phyloP scores from a whole-genome alignment of 129 eudicot species.

The Chrysanthemum lavandulifolium region DNA sequence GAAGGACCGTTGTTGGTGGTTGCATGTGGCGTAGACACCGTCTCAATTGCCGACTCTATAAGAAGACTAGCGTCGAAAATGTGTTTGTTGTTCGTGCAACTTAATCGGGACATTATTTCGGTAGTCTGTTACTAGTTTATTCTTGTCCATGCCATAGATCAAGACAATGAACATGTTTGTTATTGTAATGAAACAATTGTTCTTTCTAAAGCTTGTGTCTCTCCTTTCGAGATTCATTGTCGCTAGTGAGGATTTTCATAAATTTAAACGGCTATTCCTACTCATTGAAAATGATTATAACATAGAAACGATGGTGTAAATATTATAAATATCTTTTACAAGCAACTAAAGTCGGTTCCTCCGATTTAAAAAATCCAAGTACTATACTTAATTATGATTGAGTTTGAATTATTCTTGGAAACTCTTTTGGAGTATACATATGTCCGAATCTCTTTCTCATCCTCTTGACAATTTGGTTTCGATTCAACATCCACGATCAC shows the following conservation, averaged over 20 bases:
- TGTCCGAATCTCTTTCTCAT: not conserved
- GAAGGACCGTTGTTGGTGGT: constrained; percentile 91
- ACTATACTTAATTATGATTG: constrained; percentile 4
- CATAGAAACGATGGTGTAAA: too few species aligned
- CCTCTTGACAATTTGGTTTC: constrained; percentile 28
- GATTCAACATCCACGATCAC: constrained; percentile 96
- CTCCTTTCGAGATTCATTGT: too few species aligned
- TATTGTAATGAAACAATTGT: too few species aligned
- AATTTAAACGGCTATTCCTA: too few species aligned
- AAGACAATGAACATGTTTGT: too few species aligned
- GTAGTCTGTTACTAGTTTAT: too few species aligned
- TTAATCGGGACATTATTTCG: constrained; percentile 22
- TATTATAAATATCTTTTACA: not conserved
- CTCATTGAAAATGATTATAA: too few species aligned
- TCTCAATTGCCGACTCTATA: constrained; percentile 85
- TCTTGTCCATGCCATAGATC: too few species aligned
- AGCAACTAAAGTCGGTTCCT: not conserved
- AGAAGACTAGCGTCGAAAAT: constrained; percentile 81
- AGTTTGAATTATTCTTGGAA: constrained; percentile 8
- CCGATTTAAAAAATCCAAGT: not conserved
- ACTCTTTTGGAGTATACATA: not conserved
- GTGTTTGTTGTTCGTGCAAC: constrained; percentile 95
- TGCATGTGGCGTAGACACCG: constrained; percentile 98
- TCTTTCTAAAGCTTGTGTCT: too few species aligned
- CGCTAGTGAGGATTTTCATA: too few species aligned